phyloP scores from a whole-genome alignment of 371 early-diverging fungal species.

The Quaeritorhiza haematococci region DNA sequence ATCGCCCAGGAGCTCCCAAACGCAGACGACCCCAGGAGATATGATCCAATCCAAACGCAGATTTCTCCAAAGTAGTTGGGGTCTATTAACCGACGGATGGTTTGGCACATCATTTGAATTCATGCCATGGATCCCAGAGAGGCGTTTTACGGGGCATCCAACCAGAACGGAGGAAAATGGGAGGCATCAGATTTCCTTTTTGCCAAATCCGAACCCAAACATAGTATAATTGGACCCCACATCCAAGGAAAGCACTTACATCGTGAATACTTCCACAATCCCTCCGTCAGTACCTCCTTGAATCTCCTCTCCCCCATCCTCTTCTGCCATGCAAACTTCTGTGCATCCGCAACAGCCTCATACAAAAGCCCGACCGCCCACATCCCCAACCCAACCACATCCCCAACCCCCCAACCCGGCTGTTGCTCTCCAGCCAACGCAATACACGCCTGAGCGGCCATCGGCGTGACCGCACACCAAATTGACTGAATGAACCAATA shows the following conservation, averaged over 20 bases:
- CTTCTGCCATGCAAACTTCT: conserved; percentile 27
- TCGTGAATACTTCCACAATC: conserved; percentile 16
- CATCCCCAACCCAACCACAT: conserved; percentile 11
- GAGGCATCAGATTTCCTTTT: too few relatives aligned
- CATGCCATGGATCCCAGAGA: too few relatives aligned
- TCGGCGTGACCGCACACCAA: conserved; percentile 20
- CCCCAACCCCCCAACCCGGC: conserved; percentile 6
- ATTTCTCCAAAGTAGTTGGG: conserved; percentile 24
- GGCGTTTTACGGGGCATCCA: too few relatives aligned
- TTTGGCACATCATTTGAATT: too few relatives aligned
- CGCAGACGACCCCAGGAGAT: neutral
- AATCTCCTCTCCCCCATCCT: conserved; percentile 10
- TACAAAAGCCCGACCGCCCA: conserved; percentile 19
- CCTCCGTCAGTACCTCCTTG: conserved; percentile 15
- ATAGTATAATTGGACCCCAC: too few relatives aligned
- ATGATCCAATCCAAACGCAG: neutral
- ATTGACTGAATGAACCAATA: conserved; percentile 15
- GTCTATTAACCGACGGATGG: neutral
- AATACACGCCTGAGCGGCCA: conserved; percentile 8
- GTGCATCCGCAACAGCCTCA: conserved; percentile 21
- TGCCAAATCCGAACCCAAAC: too few relatives aligned
- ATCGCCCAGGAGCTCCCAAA: neutral
- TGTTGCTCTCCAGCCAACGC: neutral
- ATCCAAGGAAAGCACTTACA: conserved; percentile 5
- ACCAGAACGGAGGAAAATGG: too few relatives aligned